A percentile compares a stretch with the other conserved stretches of the same genome.
phyloP scores from a whole-genome alignment of 176 grass and related monocot species.

The Bothriochloa decipiens region DNA sequence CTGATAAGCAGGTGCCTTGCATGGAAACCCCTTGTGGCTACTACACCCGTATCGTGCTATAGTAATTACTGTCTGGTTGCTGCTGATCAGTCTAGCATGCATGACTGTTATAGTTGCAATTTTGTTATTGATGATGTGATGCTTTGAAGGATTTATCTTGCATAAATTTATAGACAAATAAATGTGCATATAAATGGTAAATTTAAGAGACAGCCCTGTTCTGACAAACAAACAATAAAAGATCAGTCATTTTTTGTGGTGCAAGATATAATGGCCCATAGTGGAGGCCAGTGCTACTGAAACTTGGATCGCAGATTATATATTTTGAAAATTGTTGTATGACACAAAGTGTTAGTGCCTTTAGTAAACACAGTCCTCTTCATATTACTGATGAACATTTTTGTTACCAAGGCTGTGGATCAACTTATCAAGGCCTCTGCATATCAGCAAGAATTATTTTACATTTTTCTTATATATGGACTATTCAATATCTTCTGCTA shows the following conservation, averaged over 20 bases:
- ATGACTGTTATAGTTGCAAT: background rate
- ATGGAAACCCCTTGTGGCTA: background rate
- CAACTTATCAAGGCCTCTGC: conserved; percentile 12
- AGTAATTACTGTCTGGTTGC: background rate
- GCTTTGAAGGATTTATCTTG: background rate
- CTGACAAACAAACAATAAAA: background rate
- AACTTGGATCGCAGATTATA: background rate
- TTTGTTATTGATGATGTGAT: background rate
- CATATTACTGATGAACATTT: background rate
- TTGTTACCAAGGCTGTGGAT: background rate
- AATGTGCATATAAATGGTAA: conserved; percentile 1
- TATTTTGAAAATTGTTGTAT: background rate
- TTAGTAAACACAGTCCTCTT: background rate
- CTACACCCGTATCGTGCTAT: background rate
- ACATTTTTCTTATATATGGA: background rate
- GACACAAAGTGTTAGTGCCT: background rate
- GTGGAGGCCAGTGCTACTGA: background rate
- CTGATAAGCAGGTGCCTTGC: background rate
- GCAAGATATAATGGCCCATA: conserved; percentile 10
- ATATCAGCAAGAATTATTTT: conserved; percentile 11
- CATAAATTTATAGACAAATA: background rate
- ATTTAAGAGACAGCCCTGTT: background rate
- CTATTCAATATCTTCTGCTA: background rate
- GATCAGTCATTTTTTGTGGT: background rate
- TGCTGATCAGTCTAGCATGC: background rate